These are phyloP conservation scores for Diddensiella transvaalensis DNA, from an alignment of 805 yeast species.

Conservation along the genomic window DNA sequence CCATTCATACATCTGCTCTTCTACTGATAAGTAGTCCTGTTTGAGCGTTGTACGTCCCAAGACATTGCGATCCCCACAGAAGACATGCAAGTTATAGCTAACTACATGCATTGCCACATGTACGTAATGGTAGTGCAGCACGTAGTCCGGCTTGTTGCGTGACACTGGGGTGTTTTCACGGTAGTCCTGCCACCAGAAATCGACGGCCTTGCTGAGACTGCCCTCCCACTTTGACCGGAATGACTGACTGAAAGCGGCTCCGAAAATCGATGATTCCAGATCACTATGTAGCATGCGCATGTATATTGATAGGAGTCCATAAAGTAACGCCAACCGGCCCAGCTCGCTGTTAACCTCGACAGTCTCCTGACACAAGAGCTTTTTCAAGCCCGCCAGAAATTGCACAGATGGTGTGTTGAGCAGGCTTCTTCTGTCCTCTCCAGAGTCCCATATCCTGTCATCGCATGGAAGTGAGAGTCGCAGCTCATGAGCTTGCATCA, in stretches of 20 bases:
- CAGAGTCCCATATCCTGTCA: slow-evolving; percentile 52
- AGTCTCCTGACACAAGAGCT: slow-evolving; percentile 49
- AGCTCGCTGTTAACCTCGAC: slow-evolving; percentile 48
- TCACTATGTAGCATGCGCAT: slow-evolving; percentile 70
- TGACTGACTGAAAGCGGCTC: slow-evolving; percentile 28
- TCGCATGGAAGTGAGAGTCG: slow-evolving; percentile 60
- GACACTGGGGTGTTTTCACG: slow-evolving; percentile 2
- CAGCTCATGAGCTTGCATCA: slow-evolving; percentile 54
- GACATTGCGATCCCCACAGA: slow-evolving; percentile 76
- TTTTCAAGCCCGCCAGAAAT: slow-evolving; percentile 56
- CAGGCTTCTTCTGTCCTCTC: slow-evolving; percentile 21
- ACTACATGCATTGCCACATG: slow-evolving; percentile 63
- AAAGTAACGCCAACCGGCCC: slow-evolving; percentile 61
- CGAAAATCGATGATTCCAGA: slow-evolving; percentile 50
- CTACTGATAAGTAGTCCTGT: slow-evolving; percentile 46
- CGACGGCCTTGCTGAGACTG: slow-evolving; percentile 60
- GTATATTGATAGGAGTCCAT: slow-evolving; percentile 63
- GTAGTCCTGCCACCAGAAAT: slow-evolving; percentile 50
- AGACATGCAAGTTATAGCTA: slow-evolving; percentile 70
- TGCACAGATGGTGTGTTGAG: slow-evolving; percentile 30
- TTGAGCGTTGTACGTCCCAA: slow-evolving; percentile 60
- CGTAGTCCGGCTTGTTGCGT: slow-evolving; percentile 1
- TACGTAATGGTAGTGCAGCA: slow-evolving; percentile 52
- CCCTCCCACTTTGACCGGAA: slow-evolving; percentile 61
- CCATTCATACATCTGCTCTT: slow-evolving; percentile 51